phyloP scores from a whole-genome alignment of 768 basidiomycete species.

The Mycena albidolilacea region DNA sequence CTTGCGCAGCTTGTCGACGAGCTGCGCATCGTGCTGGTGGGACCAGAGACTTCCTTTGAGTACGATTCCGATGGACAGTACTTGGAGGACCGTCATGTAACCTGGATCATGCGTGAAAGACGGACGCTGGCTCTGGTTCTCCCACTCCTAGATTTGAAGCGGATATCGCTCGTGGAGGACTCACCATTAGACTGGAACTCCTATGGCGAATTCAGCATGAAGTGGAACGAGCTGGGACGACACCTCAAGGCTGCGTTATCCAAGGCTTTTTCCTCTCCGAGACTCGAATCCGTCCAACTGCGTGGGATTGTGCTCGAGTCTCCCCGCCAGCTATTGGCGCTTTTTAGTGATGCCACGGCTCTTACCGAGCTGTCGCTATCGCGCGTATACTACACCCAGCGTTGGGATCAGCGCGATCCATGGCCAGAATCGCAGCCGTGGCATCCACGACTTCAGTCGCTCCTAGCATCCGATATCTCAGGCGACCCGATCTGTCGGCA shows the following conservation, averaged over 20 bases:
- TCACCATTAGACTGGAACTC: constrained; percentile 5
- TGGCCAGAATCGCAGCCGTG: constrained; percentile 13
- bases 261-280: neutral
- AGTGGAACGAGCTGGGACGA: constrained; percentile 10
- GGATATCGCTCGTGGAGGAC: constrained; percentile 20
- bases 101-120: constrained; percentile 6
- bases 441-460: constrained; percentile 3
- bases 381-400: constrained; percentile 12
- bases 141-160: constrained; percentile 16
- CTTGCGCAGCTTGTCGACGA: constrained; percentile 11
- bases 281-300: constrained; percentile 9
- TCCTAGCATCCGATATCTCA: neutral
- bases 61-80: neutral
- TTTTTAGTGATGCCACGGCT: constrained; percentile 18
- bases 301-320: constrained; percentile 22
- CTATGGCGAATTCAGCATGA: constrained; percentile 1
- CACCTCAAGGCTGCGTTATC: constrained; percentile 1
- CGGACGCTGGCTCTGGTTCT: constrained; percentile 10
- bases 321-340: constrained; percentile 10
- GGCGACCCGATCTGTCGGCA: neutral
- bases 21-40: constrained; percentile 19
- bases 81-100: neutral
- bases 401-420: neutral
- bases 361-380: constrained; percentile 22
- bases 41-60: constrained; percentile 14